These are phyloP conservation scores for Colletotrichum coccodes DNA, from an alignment of 2,329 filamentous ascomycete species.

Conservation along the genomic window DNA sequence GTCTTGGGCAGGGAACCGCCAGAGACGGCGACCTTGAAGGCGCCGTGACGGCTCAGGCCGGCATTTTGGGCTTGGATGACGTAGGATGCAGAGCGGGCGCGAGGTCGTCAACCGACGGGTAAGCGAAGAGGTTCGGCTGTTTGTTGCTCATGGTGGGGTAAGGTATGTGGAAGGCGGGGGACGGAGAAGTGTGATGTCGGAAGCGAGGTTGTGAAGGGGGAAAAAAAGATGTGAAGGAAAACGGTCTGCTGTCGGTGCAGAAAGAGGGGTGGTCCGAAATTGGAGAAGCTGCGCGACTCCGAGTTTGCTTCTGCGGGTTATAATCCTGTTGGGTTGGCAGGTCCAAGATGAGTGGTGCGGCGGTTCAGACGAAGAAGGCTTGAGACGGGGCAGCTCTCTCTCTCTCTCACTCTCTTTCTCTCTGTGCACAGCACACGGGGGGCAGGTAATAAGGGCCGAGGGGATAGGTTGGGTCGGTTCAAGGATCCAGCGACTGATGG, in stretches of 20 bases:
- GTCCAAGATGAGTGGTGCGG: neutral
- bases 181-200: slow-evolving; percentile 19
- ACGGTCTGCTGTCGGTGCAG: slow-evolving; percentile 15
- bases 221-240: slow-evolving; percentile 9
- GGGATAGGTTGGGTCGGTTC: slow-evolving; percentile 6
- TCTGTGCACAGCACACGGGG: slow-evolving; percentile 4
- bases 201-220: slow-evolving; percentile 24
- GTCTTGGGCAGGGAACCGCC: slow-evolving; percentile 92
- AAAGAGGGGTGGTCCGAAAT: slow-evolving; percentile 19
- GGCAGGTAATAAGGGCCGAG: slow-evolving; percentile 24
- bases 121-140: slow-evolving; percentile 82
- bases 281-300: slow-evolving; percentile 13
- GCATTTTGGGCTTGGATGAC: slow-evolving; percentile 84
- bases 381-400: neutral
- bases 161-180: slow-evolving; percentile 7
- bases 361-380: slow-evolving; percentile 30
- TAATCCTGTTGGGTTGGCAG: neutral
- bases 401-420: neutral
- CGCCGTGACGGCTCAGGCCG: slow-evolving; percentile 81
- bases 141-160: slow-evolving; percentile 58
- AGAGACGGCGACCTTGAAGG: slow-evolving; percentile 92
- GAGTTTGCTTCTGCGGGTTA: slow-evolving; percentile 16
- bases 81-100: slow-evolving; percentile 81
- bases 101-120: slow-evolving; percentile 75
- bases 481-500: slow-evolving; percentile 23